Conservation (phyloP, 495 filamentous ascomycete species). For the Trichoderma asperelloides region DNA sequence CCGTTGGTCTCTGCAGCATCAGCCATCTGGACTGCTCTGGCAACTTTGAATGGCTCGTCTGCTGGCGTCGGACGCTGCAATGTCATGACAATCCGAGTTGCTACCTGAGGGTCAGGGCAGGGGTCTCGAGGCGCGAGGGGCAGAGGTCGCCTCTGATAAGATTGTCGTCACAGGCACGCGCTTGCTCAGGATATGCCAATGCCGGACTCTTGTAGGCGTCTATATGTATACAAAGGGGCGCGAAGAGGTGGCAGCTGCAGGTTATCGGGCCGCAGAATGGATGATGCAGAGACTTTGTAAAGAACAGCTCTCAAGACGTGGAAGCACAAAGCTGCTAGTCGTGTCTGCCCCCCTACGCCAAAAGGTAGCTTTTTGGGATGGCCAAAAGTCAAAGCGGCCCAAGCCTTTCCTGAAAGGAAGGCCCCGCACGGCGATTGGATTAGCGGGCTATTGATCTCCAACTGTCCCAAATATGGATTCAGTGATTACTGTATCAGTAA, state of each 20-base stretch:
- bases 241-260: too few species aligned
- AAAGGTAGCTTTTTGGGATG: too few species aligned
- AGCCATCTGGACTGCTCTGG: not conserved
- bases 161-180: not conserved
- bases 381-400: not conserved
- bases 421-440: not conserved
- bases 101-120: not conserved
- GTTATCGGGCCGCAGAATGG: too few species aligned
- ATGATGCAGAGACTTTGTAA: too few species aligned
- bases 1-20: not conserved
- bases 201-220: too few species aligned
- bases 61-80: not conserved
- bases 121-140: not conserved
- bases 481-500: not conserved
- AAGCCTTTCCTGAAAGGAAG: not conserved
- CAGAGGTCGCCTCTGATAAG: not conserved
- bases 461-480: not conserved
- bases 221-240: too few species aligned
- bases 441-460: not conserved
- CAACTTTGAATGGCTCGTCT: not conserved
- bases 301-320: too few species aligned
- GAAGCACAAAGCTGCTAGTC: too few species aligned
- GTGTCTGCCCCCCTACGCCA: too few species aligned
- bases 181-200: not conserved
- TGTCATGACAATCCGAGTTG: not conserved